A percentile compares a stretch with the other conserved stretches of the same genome.
phyloP scores from a whole-genome alignment of 139 green algal genomes.

The Chlamydomonas sp. region DNA sequence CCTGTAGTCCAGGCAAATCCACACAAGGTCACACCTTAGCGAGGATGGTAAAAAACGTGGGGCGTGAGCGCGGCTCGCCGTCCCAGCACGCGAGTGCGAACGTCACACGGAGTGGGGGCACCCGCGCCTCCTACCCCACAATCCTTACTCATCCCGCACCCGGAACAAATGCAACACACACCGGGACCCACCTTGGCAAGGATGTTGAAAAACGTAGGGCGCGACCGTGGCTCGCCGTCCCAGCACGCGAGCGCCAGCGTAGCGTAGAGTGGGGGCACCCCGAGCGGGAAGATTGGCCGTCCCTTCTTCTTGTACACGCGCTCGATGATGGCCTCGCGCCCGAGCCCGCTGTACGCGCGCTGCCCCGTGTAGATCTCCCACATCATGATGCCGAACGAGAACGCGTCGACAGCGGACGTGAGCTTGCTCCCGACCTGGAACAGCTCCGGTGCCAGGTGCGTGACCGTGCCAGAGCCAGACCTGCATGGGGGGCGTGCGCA shows the following conservation, averaged over 20 bases:
- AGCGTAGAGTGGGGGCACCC: constrained; percentile 42
- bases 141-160: no score
- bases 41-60: constrained; percentile 30
- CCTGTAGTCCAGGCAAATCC: no score
- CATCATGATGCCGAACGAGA: constrained; percentile 51
- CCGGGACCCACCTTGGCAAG: constrained; percentile 24
- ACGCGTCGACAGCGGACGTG: constrained; percentile 51
- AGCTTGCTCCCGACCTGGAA: constrained; percentile 57
- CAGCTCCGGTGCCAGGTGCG: constrained; percentile 53
- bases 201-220: constrained; percentile 30
- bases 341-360: constrained; percentile 46
- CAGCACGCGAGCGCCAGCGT: constrained; percentile 45
- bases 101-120: constrained; percentile 39
- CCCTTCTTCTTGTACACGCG: constrained; percentile 52
- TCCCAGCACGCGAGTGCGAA: constrained; percentile 50
- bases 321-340: constrained; percentile 51
- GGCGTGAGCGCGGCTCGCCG: constrained; percentile 31
- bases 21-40: no score
- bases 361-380: constrained; percentile 59
- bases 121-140: no score
- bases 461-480: constrained; percentile 45
- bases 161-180: no score
- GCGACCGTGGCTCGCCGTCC: constrained; percentile 36
- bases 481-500: not conserved
- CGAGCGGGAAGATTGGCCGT: constrained; percentile 42